Base-by-base conservation (phyloP, 805 yeast genomes). In the Cyberlindnera misumaiensis region DNA sequence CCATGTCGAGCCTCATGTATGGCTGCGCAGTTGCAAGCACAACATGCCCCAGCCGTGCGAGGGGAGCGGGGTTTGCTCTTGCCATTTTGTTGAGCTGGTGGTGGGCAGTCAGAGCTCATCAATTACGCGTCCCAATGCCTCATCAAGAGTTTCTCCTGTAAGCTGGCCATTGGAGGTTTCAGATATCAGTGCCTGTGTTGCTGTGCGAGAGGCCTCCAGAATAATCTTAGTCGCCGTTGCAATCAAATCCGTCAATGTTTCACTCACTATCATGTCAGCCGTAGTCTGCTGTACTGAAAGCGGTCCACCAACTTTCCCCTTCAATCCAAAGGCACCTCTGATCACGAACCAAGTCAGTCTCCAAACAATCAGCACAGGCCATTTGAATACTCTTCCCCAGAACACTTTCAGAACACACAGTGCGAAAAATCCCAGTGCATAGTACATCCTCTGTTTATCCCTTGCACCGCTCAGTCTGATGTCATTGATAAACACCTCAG, bases 401-500 rank as follows among this genome's bases (percentile, higher is more conserved):
- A 51, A 27, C 2, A 55, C 49, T 36, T 47, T 45, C 2, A 39
- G n/a, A 7, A 48, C 47, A 35, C 52, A 44, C 2, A 43, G 28
- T 3, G 39, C 47, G 28, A 55, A 53, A 38, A 53, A 55, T 2
- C 31, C 34, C 15, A 53, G 26, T 0, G 56, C 47, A 30, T 35
- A 42, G 16, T 52, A 44, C 56, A 55, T 52, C 28, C 33, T 34
- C 24, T 35, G 37, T 35, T 50, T 50, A 38, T 55, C 59, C 12
- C 43, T 45, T 27, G 43, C 49, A 2, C 45, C 39, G 27, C 53
- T 46, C 20, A 47, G 16, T 36, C 49, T 55, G 34, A 55, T 50
- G 35, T 53, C 52, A 24, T 45, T 45, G 18, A 55, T 51, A 30
- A 48, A 53, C 11, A 39, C 45, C 31, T 54, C 55, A 8, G 51